Percentiles rank a stretch among this genome's conserved stretches.
Evolutionary conservation across 1,284 basidiomycete species (phyloP).

Genomic region (Puccinia brachypodii): DNA sequence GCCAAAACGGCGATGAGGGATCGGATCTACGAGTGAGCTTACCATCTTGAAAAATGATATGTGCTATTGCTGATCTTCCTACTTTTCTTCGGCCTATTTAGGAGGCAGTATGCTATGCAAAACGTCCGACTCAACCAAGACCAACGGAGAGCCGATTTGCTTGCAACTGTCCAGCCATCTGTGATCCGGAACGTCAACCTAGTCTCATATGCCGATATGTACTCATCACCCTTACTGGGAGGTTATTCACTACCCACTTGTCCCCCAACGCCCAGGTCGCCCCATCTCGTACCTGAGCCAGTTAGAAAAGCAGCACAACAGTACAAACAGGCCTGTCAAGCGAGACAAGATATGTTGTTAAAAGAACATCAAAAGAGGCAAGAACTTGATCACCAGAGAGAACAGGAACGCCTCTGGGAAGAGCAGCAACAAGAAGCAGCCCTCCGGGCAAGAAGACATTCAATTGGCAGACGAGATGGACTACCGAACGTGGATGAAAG

Average conservation of each 20-base stretch:
- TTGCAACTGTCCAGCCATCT: not conserved
- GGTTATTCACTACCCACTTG: constrained; percentile 13
- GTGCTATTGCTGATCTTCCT: not conserved
- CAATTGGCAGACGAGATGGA: not conserved
- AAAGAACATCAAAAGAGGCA: not conserved
- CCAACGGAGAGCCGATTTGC: not conserved
- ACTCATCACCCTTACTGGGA: constrained; percentile 19
- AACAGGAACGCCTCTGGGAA: not conserved
- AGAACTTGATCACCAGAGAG: not conserved
- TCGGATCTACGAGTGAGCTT: not conserved
- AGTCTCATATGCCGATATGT: constrained; percentile 28
- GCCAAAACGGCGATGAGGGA: constrained; percentile 2
- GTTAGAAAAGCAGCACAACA: constrained; percentile 36
- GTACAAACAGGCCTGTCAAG: not conserved
- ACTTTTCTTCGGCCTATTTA: not conserved
- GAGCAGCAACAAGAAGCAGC: not conserved
- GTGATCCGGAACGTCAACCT: constrained; percentile 1
- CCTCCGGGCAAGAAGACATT: not conserved
- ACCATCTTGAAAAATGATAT: not conserved
- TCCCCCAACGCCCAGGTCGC: constrained; percentile 24
- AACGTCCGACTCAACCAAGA: not conserved
- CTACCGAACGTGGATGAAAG: not conserved
- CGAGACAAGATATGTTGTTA: not conserved
- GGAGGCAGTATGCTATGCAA: constrained; percentile 12
- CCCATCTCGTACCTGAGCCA: constrained; percentile 23